Base-by-base conservation (phyloP, 148 eudicot species). In the Gaultheria prostrata region DNA sequence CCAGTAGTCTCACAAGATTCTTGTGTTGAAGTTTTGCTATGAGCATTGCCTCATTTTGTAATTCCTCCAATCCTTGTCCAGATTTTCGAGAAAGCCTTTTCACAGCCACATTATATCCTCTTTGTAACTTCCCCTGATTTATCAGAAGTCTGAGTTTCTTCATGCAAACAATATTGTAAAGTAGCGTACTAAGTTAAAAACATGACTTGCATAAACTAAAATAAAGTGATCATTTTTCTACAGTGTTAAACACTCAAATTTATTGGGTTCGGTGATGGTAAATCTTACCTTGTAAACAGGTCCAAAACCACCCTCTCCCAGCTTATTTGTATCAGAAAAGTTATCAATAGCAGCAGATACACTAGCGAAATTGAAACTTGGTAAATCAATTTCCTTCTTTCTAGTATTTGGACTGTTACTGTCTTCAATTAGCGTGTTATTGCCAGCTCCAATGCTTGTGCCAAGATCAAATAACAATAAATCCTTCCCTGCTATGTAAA, bases 1-100 rank as follows among this genome's bases (percentile, higher is more conserved):
- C 80, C 61, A 77, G 12, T 28, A 77, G 80, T 54, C 43, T 77
- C 24, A 77, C 80, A 77, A 77, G 80, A 30, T 77, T 77, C 63
- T 54, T 28, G 39, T 77, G 80, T 51, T 77, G 80, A 77, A 77
- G 80, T 17, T 77, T 77, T 8, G 45, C 80, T 50, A 77, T 77
- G 43, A 51, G 39, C 20, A 28, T 32, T 6, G 57, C 43, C 43
- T 77, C 80, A 28, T 77, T 77, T 24, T 77, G 57, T 14, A 77
- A 30, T 28, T 77, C 63, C 24, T 77, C 80, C 10, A 77, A 30
- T 48, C 80, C 80, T 51, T 77, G 80, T 50, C 80, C 39, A 14
- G 80, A 77, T 26, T 50, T 77, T 17, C 0, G 50, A 5, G 61
- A 77, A 51, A 77, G 59, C n/a, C 80, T 77, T 15, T 77, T 50